Base-by-base conservation (phyloP, 2,329 filamentous ascomycete species). In the Sphaceloma murrayae region DNA sequence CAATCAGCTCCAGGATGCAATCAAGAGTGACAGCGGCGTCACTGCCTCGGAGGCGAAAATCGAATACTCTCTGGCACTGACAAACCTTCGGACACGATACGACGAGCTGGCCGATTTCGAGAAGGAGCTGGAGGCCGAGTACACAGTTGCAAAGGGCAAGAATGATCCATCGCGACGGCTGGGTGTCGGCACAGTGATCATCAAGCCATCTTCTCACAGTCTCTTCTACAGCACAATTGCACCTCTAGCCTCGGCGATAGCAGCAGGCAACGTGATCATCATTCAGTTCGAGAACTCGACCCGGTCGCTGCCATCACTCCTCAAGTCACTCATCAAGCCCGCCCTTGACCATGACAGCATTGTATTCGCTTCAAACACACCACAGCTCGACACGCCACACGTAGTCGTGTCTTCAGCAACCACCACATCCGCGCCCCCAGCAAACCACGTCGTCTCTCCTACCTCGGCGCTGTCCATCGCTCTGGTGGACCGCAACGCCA, bases 401-500 rank as follows among this genome's bases (percentile, higher is more conserved):
- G 18, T 33, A 17, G 18, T 43, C 10, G 30, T 43, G 11, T n/a
- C 31, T 9, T 11, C 4, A 50, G 62, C 9, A 61, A 69, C 47
- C 58, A 54, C 11, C 52, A 53, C 29, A 17, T 43, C n/a, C 44
- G 52, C 9, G 26, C 29, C 11, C 49, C 53, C 4, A 48, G 8
- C 29, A 46, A 58, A 57, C 5, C 61, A 63, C 45, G 54, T 67
- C 2, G 53, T 57, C 18, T 66, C 69, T 0, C 54, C 53, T 0
- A 46, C 59, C 0, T 45, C 51, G 1, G 56, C 57, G 7, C 62
- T 62, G 9, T 62, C 64, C 2, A 57, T 80, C 3, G 76, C 75
- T 1, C 55, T 82, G 0, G 75, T 82, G 1, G 77, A 82, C 53
- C 67, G 78, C 14, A 74, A 72, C 2, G 74, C 74, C 8, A 64